Evolutionary conservation across 2,329 filamentous ascomycete genomes (phyloP).

Genomic region (Cytospora piceae): DNA sequence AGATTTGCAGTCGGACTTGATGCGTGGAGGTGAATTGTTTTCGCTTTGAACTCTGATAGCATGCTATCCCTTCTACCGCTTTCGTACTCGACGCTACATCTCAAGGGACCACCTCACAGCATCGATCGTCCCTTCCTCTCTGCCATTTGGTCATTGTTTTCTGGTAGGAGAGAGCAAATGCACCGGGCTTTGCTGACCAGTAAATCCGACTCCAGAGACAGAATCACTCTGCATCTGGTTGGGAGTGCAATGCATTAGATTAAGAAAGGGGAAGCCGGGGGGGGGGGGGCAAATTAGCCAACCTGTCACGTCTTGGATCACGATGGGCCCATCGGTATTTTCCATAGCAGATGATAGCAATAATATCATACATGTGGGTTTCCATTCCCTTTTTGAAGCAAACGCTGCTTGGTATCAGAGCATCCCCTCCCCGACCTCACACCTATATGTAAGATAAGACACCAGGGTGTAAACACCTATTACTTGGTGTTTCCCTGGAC

Average conservation of each 20-base stretch:
- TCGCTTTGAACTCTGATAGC: neutral
- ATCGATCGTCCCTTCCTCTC: too few relatives aligned
- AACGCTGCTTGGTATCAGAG: neutral
- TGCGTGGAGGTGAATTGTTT: neutral
- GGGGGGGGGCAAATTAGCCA: too few relatives aligned
- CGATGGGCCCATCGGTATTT: neutral
- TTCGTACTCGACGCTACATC: too few relatives aligned
- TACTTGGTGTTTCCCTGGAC: constrained; percentile 14
- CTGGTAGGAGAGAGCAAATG: too few relatives aligned
- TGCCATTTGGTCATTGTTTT: too few relatives aligned
- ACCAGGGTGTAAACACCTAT: constrained; percentile 4
- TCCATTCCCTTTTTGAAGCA: neutral
- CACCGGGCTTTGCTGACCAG: too few relatives aligned
- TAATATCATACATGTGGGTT: neutral
- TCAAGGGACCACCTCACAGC: too few relatives aligned
- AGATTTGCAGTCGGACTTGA: neutral
- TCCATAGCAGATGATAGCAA: neutral
- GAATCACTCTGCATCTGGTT: too few relatives aligned
- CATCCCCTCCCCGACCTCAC: neutral
- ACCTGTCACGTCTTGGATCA: neutral
- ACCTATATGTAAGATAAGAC: constrained; percentile 3
- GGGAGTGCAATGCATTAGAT: too few relatives aligned
- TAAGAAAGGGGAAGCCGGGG: too few relatives aligned
- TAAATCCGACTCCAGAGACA: too few relatives aligned
- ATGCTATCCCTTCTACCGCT: neutral